These are phyloP conservation scores for Evernia prunastri DNA, from an alignment of 495 filamentous ascomycete genomes.

Conservation along the genomic window DNA sequence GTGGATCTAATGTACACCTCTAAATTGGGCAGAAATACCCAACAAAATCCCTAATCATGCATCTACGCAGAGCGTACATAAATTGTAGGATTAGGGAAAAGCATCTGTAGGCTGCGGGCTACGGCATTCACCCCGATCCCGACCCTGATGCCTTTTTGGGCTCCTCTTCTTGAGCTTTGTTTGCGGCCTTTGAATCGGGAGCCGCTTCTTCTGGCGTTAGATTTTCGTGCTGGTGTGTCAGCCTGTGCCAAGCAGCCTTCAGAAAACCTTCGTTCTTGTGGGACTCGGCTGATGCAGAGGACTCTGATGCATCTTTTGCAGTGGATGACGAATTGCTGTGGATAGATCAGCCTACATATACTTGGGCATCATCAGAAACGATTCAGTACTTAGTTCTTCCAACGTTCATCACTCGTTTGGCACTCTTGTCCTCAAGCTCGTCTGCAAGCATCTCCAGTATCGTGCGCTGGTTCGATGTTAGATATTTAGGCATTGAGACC, in stretches of 20 bases:
- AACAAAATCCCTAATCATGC: background rate
- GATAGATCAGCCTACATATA: constrained; percentile 10
- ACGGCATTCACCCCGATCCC: constrained; percentile 28
- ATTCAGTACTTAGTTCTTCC: constrained; percentile 41
- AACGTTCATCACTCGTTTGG: constrained; percentile 84
- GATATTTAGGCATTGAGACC: constrained; percentile 87
- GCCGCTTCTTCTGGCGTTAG: constrained; percentile 33
- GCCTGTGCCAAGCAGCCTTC: constrained; percentile 79
- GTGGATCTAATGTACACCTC: constrained; percentile 11
- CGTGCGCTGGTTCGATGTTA: constrained; percentile 80
- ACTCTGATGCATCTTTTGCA: constrained; percentile 1
- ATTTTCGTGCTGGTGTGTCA: constrained; percentile 68
- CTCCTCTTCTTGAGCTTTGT: constrained; percentile 41
- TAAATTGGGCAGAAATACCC: constrained; percentile 1
- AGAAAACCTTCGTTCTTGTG: constrained; percentile 78
- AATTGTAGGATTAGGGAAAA: constrained; percentile 26
- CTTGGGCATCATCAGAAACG: background rate
- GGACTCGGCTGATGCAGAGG: constrained; percentile 34
- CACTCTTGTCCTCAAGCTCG: constrained; percentile 84
- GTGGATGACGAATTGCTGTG: constrained; percentile 3
- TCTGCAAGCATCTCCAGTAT: constrained; percentile 93
- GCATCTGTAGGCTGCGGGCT: background rate
- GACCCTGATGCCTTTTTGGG: constrained; percentile 57
- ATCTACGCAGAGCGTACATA: constrained; percentile 26
- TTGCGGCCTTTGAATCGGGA: constrained; percentile 29